Evolutionary conservation across 352 stramenopile species (phyloP), one percentile per base, ranked within the genome.

Genomic region (Globisporangium ultimum): DNA sequence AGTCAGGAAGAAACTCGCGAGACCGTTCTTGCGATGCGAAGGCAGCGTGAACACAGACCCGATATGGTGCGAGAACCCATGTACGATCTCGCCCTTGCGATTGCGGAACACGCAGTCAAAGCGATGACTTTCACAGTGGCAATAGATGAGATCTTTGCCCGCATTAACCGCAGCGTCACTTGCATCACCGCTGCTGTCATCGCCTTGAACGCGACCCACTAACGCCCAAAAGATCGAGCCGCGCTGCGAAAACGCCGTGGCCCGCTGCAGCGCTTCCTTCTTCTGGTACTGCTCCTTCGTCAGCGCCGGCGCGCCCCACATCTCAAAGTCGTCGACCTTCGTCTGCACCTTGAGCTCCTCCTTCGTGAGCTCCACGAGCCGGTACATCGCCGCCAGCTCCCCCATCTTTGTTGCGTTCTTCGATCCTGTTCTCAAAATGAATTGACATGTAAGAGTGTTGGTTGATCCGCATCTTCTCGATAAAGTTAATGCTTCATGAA

Each of bases 31-130:
- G 22, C 78, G 76, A 28, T 76, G 58, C 46, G 67, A 51, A 8
- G 76, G 76, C 11, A 86, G 66, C n/a, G 80, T 90, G 64, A 87
- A 90, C 15, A 90, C 78, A 3, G 80, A 88, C 24, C 73, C 78
- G 21, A 88, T 81, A 36, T 88, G 74, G 58, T 85, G 63, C 28
- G 78, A 86, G 53, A 72, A 78, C 12, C 80, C 80, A 9, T 55
- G 63, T 38, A 71, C 51, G 46, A 88, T 58, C 22, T 77, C 68
- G 3, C 77, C 73, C 14, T 60, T 68, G 17, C 42, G 42, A 14
- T 47, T 66, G 55, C 67, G 68, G 17, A 85, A 60, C 34, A 67
- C 61, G 34, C 72, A 84, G 38, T 85, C 69, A 28, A 87, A 87
- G 41, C 66, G 66, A 58, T 88, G 71, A 54, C 72, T 82, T 58